Evolutionary conservation across 257 asterid genomes (phyloP).

Genomic region (Penstemon newberryi): DNA sequence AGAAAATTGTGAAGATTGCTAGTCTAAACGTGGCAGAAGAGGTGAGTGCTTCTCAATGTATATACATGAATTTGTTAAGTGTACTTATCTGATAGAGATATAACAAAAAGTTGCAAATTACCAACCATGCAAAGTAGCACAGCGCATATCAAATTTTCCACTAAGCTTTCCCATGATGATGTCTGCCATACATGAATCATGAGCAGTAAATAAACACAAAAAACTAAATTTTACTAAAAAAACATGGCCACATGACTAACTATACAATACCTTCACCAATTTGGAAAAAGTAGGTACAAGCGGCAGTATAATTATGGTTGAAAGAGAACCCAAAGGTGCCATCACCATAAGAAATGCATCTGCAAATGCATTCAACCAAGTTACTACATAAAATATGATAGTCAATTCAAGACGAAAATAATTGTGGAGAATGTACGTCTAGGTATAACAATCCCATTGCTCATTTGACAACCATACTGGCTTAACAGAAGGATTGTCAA

Average conservation of each 20-base stretch:
- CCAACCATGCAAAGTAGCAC: conserved; percentile 46
- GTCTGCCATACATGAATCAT: conserved; percentile 33
- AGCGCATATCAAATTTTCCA: conserved; percentile 31
- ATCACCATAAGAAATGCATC: conserved; percentile 53
- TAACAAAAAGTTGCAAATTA: conserved; percentile 19
- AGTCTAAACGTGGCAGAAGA: background rate
- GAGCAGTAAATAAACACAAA: conserved; percentile 6
- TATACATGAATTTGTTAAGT: background rate
- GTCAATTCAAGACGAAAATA: too few relatives aligned
- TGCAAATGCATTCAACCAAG: conserved; percentile 22
- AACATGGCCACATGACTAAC: background rate
- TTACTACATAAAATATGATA: background rate
- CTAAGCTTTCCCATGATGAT: conserved; percentile 43
- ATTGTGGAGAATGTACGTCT: too few relatives aligned
- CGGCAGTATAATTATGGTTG: conserved; percentile 46
- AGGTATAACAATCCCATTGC: too few relatives aligned
- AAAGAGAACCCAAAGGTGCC: conserved; percentile 53
- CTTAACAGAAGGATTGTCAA: too few relatives aligned
- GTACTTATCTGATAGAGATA: background rate
- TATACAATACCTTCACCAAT: conserved; percentile 42
- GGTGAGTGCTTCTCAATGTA: background rate
- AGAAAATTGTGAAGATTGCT: too few relatives aligned
- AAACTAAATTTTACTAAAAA: conserved; percentile 7
- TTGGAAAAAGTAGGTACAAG: conserved; percentile 44
- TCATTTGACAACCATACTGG: too few relatives aligned